phyloP scores from a whole-genome alignment of 139 green algal genomes.

The Chlamydomonas sphaeroides region DNA sequence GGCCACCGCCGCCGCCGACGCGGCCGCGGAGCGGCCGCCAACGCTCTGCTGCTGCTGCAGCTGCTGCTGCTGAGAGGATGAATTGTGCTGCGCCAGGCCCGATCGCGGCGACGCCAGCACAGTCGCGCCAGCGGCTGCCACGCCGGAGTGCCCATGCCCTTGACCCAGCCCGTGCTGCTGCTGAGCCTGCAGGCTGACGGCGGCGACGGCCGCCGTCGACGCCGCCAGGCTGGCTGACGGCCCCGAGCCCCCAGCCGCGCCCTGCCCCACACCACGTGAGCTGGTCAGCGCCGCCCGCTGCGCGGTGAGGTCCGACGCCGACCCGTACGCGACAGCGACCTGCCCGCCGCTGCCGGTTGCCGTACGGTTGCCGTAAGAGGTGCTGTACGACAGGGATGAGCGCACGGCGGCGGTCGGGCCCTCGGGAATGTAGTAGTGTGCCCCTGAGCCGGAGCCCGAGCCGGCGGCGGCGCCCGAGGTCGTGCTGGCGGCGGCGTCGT shows the following conservation, averaged over 20 bases:
- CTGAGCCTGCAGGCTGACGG: background rate
- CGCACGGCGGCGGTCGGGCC: background rate
- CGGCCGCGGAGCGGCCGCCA: background rate
- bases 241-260: background rate
- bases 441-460: too few relatives aligned
- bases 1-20: background rate
- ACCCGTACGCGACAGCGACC: too few relatives aligned
- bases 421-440: background rate
- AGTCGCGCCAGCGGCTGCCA: too few relatives aligned
- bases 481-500: too few relatives aligned
- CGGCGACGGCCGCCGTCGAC: background rate
- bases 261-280: background rate
- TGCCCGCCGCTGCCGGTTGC: too few relatives aligned
- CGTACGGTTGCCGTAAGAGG: too few relatives aligned
- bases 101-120: too few relatives aligned
- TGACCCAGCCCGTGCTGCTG: background rate
- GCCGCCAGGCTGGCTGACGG: background rate
- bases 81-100: too few relatives aligned
- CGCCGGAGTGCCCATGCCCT: too few relatives aligned
- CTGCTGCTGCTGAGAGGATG: background rate
- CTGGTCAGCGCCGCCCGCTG: background rate
- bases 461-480: too few relatives aligned
- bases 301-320: background rate
- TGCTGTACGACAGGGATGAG: background rate
- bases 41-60: constrained; percentile 1